Evolutionary conservation across 2,329 filamentous ascomycete genomes (phyloP), one percentile per base, ranked within the genome.

Genomic region (Fusarium dlaminii): DNA sequence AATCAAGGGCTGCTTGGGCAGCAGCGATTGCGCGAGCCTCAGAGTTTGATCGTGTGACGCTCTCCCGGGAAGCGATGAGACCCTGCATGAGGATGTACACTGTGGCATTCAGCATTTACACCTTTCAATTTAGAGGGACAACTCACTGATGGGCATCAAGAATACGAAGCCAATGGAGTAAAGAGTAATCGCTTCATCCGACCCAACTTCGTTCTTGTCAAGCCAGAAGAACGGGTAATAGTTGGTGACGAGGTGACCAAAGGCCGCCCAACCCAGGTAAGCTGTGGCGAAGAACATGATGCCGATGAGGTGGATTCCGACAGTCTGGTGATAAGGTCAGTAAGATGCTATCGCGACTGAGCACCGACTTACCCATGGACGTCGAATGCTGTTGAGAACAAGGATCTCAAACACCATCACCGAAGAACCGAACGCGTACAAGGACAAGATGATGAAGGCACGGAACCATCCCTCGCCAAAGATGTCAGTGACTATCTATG

Each of bases 361-460:
- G 30, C 9, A 18, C 22, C 30, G 18, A 79, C 85, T 77, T 77
- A 88, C 87, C 54, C 82, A 82, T 58, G 84, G 86, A 58, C 86
- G 84, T 74, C 86, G 86, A 80, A 89, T 87, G 76, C 86, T 88
- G 79, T 89, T 89, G 80, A 89, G 81, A 64, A 83, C 81, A 39
- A 86, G 64, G 1, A 86, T 83, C 80, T 89, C 87, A 37, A 85
- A 63, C 14, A 84, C 70, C 71, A 85, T 86, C 68, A 87, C 80
- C 37, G 83, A 55, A 8, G 86, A 83, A 6, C 83, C 83, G 63
- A 86, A 78, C 14, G 78, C 82, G 76, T 85, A 87, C 48, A 88
- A 70, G 56, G 86, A 87, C 75, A 87, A 74, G 52, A 87, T 80
- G 66, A 82, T 81, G 73, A 86, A 88, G 5, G 82, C 68, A 67